Conservation (phyloP, 139 green algal species). For the Yamagishiella unicocca region DNA sequence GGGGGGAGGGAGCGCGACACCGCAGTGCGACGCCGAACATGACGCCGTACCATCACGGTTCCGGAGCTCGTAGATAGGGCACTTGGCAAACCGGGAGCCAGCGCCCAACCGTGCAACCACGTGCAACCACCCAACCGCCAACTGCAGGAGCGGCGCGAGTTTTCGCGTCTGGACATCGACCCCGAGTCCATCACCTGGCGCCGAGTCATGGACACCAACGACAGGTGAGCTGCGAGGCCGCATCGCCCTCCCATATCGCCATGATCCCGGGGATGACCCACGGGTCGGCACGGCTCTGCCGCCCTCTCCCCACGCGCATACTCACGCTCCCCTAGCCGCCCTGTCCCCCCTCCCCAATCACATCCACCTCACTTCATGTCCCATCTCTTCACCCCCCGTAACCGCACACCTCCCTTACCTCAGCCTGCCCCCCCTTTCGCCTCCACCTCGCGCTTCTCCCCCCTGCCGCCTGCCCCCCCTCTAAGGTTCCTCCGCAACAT, state of each 20-base stretch:
- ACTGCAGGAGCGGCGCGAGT: conserved; percentile 60
- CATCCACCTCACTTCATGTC: background rate
- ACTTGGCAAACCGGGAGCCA: too few species aligned
- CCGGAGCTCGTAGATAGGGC: too few species aligned
- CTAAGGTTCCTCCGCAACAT: conserved; percentile 87
- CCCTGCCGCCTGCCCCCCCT: background rate
- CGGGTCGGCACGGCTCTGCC: too few species aligned
- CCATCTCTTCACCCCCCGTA: background rate
- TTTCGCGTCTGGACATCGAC: conserved; percentile 96
- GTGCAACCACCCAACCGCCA: too few species aligned
- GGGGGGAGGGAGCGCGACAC: background rate
- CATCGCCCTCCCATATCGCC: too few species aligned
- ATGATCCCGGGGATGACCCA: too few species aligned
- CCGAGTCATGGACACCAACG: conserved; percentile 98
- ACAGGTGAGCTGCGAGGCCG: conserved; percentile 74
- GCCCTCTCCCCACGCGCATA: background rate
- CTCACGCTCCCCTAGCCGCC: background rate
- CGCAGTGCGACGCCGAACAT: too few species aligned
- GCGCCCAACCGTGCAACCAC: too few species aligned
- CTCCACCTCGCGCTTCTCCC: background rate
- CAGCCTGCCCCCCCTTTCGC: background rate
- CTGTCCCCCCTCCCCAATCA: background rate
- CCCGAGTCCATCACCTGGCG: conserved; percentile 92
- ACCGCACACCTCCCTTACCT: background rate
- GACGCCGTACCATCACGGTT: too few species aligned